phyloP scores from a whole-genome alignment of 192 early-diverging fungal genomes.

The Backusella mclennaniae region DNA sequence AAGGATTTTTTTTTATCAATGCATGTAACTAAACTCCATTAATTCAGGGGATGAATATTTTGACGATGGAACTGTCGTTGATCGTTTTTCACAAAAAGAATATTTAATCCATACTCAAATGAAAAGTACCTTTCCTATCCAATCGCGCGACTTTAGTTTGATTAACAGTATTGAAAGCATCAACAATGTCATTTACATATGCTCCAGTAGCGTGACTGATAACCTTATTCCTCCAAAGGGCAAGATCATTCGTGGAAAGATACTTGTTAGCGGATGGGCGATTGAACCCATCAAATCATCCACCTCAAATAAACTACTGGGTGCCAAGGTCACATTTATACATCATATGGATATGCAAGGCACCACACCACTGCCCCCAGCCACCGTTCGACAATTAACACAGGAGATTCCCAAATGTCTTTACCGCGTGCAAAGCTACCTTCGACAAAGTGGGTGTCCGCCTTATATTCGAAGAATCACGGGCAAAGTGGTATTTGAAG shows the following conservation, averaged over 20 bases:
- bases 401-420: constrained; percentile 40
- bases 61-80: constrained; percentile 40
- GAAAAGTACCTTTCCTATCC: constrained; percentile 35
- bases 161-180: constrained; percentile 43
- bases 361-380: constrained; percentile 33
- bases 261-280: constrained; percentile 44
- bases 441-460: constrained; percentile 44
- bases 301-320: constrained; percentile 26
- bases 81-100: constrained; percentile 44
- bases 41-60: constrained; percentile 46
- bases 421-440: constrained; percentile 35
- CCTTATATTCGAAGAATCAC: constrained; percentile 41
- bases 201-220: constrained; percentile 42
- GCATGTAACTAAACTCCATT: constrained; percentile 32
- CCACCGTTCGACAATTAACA: constrained; percentile 38
- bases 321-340: constrained; percentile 42
- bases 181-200: constrained; percentile 38
- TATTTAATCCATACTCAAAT: constrained; percentile 39
- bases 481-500: constrained; percentile 33
- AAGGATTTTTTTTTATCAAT: constrained; percentile 24
- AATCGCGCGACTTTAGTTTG: constrained; percentile 43
- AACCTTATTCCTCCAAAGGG: constrained; percentile 38
- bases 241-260: constrained; percentile 41
- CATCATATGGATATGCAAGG: constrained; percentile 48
- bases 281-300: constrained; percentile 40